Evolutionary conservation across 805 yeast species (phyloP), one percentile per base, ranked within the genome.

Genomic region (Zygosaccharomyces rouxii): DNA sequence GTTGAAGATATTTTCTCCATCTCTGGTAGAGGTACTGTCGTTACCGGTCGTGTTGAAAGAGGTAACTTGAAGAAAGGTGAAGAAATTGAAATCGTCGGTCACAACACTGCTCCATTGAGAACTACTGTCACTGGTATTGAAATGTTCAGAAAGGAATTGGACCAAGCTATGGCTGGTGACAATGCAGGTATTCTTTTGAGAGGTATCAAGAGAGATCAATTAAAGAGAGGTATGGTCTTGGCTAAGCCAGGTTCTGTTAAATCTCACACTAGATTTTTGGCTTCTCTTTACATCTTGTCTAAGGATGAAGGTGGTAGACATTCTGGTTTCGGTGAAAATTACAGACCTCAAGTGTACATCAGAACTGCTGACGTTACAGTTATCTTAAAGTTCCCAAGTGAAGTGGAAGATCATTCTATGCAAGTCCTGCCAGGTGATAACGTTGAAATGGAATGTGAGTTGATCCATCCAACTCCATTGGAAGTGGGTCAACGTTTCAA

Each of bases 301-400:
- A 86, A 89, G 74, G 98, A 94, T 68, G 99, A 94, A 77, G 99
- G 99, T 81, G 99, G 99, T 66, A 92, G 99, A 77, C 96, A 89
- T 79, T 86, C 96, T 56, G 95, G 96, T 58, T 94, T 94, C 72
- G 92, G 92, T 67, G 89, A 86, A 74, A 86, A 89, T 82, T 94
- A 90, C 84, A 88, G 95, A 79, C 99, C 99, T 54, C 99, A 94
- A 76, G 79, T 92, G 80, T 94, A 86, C 74, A 80, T 94, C 68
- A 87, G 98, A 77, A 90, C 99, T 57, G 88, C 96, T 56, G 96
- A 89, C 69, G 97, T 92, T 56, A 88, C 97, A 57, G 92, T 86
- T 67, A 81, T 84, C 51, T 76, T 92, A 71, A 82, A 82, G 60
- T 90, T 90, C 94, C 97, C 97, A 68, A 83, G 79, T 59, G 78